Evolutionary conservation across 345 rosid genomes (phyloP), one percentile per base, ranked within the genome.

Genomic region (Eucalyptus virginea): DNA sequence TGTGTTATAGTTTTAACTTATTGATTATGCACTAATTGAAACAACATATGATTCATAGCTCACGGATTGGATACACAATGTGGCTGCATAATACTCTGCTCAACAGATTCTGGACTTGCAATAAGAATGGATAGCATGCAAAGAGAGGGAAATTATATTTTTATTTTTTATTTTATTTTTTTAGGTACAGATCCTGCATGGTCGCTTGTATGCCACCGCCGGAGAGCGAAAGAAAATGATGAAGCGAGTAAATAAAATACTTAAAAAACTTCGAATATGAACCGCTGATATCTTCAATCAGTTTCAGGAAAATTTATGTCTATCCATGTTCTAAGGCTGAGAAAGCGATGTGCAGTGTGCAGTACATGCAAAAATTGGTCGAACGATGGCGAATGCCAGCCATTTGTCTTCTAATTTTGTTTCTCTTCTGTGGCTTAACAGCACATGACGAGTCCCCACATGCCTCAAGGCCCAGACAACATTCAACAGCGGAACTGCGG

Each of bases 271-370:
- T 77, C 42, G 45, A 77, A 37, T 77, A 37, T 19, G 83, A 77
- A 77, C 28, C 28, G 23, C 83, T 10, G 83, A 77, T 77, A 18
- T 34, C 47, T 37, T 21, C 81, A 34, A 72, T 34, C 81, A 72
- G 44, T 34, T 9, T 72, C 45, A 9, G 81, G 81, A 19, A 34
- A 11, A 72, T 72, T 34, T 37, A 9, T 37, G 81, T 85, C 52
- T 77, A 90, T 88, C 87, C 91, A 92, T 90, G 92, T 90, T 93
- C 94, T 49, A 88, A 86, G 94, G 94, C 92, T 90, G 67, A 90
- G 86, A 90, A 91, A 90, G 88, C 89, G 87, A 89, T 89, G 91
- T 52, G 67, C 80, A 67, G 88, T 89, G 54, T 16, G 37, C 56
- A 62, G 62, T 16, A 44, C 56, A 62, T 88, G 89, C 58, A 52